Evolutionary conservation across 805 yeast genomes (phyloP), one percentile per base, ranked within the genome.

Genomic region (Metschnikowia kofuensis): DNA sequence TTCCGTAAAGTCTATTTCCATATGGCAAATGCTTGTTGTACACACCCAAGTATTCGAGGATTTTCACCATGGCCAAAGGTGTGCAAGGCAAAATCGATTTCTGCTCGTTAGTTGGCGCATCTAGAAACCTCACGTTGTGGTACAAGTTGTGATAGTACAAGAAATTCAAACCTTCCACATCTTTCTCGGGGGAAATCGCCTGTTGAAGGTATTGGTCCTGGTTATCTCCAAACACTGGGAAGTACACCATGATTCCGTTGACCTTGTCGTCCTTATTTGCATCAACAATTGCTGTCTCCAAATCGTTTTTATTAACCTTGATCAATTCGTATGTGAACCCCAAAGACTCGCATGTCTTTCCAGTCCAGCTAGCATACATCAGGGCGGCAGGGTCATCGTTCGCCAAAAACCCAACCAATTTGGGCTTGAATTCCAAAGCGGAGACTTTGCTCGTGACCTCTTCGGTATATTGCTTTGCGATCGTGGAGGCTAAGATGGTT

Each of bases 171-270:
- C 99, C 99, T 69, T 94, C 99, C 26, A 94, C 98, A 61, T 94
- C 99, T 66, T 94, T 94, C 52, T 89, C 92, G 36, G 84, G 75
- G n/a, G 90, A 74, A 15, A 94, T 91, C 52, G 90, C 87, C 69
- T 94, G 98, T 70, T 94, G 98, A 49, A 94, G 69, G 66, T 94
- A 94, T 68, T 88, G 96, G 68, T 94, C 99, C 69, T 94, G 98
- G 50, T 88, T 81, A 63, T 89, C 88, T 3, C 96, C 97, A 68
- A 89, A 94, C 2, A 94, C 98, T 0, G 99, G 99, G 79, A 92
- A 94, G 67, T 94, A 94, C 13, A 94, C 92, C 87, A 94, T 90
- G 56, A 94, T 94, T 26, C 98, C 99, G 63, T 90, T 84, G 36
- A 92, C 88, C 0, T 65, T 57, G 47, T 78, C 80, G 61, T 91